Base-by-base conservation (phyloP, 352 stramenopile genomes). In the Plasmopara muralis region DNA sequence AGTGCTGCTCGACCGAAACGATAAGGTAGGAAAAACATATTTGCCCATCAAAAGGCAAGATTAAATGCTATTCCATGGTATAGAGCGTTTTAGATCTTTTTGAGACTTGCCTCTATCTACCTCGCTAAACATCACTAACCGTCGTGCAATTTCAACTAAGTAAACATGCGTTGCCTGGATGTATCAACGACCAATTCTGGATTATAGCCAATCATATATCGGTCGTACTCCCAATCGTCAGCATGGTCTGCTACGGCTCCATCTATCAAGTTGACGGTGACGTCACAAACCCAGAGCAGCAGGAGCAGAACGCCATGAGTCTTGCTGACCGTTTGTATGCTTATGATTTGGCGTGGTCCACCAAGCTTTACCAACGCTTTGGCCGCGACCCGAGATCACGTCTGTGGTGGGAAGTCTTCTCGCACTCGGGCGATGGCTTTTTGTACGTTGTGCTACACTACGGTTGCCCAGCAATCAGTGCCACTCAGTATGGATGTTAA, bases 401-500 rank as follows among this genome's bases (percentile, higher is more conserved):
- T 7, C 52, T 84, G n/a, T 68, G 77, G 41, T 87, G 77, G 77
- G 83, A 93, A 53, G 56, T 86, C 50, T 74, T 91, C 66, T 89
- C 76, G 41, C 77, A 89, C 57, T 83, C 83, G 33, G 77, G 83
- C 59, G 83, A 93, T 64, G 83, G 83, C 37, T 85, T 93, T 65
- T 55, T 92, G 77, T 91, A 73, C 64, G 77, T 70, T 16, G 20
- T 25, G 20, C 20, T 25, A 25, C 20, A 3, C 20, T 25, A 25
- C 20, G 20, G 20, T 25, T 25, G 20, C 20, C 3, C 20, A 25
- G 20, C 20, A 25, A 25, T 25, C 20, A 25, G 20, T 25, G 13
- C 16, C 40, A 40, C n/a, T 30, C 7, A 20, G 30, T 5, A 18
- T 15, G 16, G n/a, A 40, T 43, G 2, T n/a, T 50, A 28, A 12